These are phyloP conservation scores for Nadsonia starkeyi-henricii DNA, from an alignment of 1,139 yeast species.

Conservation along the genomic window DNA sequence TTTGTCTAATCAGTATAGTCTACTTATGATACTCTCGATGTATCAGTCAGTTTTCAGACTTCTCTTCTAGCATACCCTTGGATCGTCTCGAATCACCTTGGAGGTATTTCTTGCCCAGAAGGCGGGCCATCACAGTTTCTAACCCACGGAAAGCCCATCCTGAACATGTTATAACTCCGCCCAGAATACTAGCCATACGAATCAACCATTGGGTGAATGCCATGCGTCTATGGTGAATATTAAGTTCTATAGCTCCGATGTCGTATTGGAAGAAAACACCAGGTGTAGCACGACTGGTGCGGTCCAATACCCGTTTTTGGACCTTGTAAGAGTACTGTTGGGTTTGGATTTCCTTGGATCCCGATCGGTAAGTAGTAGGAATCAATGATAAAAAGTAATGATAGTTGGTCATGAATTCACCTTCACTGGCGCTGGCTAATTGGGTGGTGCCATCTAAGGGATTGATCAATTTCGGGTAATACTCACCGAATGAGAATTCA, in stretches of 20 bases:
- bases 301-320: constrained; percentile 24
- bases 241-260: constrained; percentile 72
- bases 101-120: background rate
- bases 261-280: constrained; percentile 78
- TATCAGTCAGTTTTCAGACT: background rate
- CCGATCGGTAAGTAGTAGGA: constrained; percentile 61
- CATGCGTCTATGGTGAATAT: constrained; percentile 55
- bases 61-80: background rate
- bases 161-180: constrained; percentile 47
- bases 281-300: constrained; percentile 29
- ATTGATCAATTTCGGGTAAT: constrained; percentile 72
- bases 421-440: constrained; percentile 24
- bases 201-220: constrained; percentile 69
- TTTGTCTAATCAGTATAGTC: too few species aligned
- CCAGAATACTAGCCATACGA: constrained; percentile 65
- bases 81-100: background rate
- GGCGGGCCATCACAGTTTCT: constrained; percentile 10
- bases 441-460: constrained; percentile 51
- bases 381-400: constrained; percentile 67
- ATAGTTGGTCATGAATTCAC: constrained; percentile 20
- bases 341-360: constrained; percentile 48
- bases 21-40: too few species aligned
- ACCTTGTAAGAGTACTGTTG: constrained; percentile 78
- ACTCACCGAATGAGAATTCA: constrained; percentile 85
- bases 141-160: constrained; percentile 24